Evolutionary conservation across 208 protist species (phyloP), one percentile per base, ranked within the genome.

Genomic region (Acanthamoeba sp.): DNA sequence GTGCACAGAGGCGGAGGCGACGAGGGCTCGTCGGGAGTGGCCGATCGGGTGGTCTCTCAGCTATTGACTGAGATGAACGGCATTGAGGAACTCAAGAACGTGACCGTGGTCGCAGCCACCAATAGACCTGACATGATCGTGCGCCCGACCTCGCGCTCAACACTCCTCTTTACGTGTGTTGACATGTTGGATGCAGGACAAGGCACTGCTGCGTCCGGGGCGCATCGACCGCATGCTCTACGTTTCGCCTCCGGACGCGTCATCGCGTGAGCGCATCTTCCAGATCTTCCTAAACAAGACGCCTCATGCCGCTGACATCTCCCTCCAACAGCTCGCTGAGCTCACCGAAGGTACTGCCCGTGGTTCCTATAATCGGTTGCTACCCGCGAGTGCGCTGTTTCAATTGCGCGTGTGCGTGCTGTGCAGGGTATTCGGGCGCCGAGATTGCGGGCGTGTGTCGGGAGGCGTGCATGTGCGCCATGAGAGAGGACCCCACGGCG

Each of bases 1-100:
- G 82, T 52, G 22, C 22, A 96, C 36, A 22, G 93, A 48, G 93
- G 78, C 2, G 93, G 78, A 24, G 95, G 80, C 55, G 92, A 57
- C 55, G 84, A 50, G 38, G 93, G 91, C 10, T 93, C 78, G 29
- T 91, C 66, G 1, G 89, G 64, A 36, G 97, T 97, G 3, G 98
- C 98, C 24, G 98, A 99, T 94, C 96, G 99, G 48, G 99, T 99
- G 1, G 98, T 99, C 10, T 98, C 98, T 91, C 99, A 99, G 95
- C 97, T 99, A 10, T 96, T 99, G 45, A 99, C 96, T 50, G 99
- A 99, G 96, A 98, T 99, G 94, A 99, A 99, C 95, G 99, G 99
- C 42, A 98, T 99, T 24, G 95, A 97, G 45, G 76, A 78, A 9
- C 85, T 97, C 9, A 87, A 71, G 18, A 94, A 95, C 18, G 99